A percentile compares a stretch with the other conserved stretches of the same genome.
These are phyloP conservation scores for Parathielavia hyrcaniae DNA, from an alignment of 495 filamentous ascomycete genomes.

Conservation along the genomic window DNA sequence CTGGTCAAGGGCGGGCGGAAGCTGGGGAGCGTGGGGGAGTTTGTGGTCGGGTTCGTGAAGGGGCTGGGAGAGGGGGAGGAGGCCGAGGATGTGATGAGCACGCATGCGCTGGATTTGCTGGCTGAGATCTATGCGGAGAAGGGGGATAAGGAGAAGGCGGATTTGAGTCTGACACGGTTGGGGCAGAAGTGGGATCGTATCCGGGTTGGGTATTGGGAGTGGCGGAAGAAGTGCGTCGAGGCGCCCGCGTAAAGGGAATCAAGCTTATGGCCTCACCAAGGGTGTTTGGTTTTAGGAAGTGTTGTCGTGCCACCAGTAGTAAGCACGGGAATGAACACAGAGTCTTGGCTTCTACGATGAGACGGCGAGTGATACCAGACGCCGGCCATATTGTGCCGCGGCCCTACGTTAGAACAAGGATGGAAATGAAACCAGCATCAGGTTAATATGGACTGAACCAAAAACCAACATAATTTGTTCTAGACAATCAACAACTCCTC, in stretches of 20 bases:
- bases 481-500: neutral
- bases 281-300: no score
- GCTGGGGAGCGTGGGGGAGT: conserved; percentile 54
- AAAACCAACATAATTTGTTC: neutral
- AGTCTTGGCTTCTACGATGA: neutral
- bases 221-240: conserved; percentile 48
- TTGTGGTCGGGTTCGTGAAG: conserved; percentile 60
- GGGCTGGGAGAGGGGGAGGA: conserved; percentile 39
- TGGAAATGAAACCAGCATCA: no score
- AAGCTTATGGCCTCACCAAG: no score
- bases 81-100: conserved; percentile 56
- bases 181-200: conserved; percentile 87
- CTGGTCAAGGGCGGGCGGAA: conserved; percentile 56
- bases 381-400: no score
- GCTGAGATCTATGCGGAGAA: conserved; percentile 72
- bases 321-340: no score
- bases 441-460: neutral
- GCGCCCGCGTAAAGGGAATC: conserved; percentile 3
- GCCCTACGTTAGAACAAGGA: neutral
- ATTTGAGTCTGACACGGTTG: conserved; percentile 61
- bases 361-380: no score
- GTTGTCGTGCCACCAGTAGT: no score
- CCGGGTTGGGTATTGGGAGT: conserved; percentile 86
- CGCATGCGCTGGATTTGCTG: conserved; percentile 83
- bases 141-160: conserved; percentile 52